Conservation (phyloP, 1,139 yeast species). For the Yamadazyma aaseri region DNA sequence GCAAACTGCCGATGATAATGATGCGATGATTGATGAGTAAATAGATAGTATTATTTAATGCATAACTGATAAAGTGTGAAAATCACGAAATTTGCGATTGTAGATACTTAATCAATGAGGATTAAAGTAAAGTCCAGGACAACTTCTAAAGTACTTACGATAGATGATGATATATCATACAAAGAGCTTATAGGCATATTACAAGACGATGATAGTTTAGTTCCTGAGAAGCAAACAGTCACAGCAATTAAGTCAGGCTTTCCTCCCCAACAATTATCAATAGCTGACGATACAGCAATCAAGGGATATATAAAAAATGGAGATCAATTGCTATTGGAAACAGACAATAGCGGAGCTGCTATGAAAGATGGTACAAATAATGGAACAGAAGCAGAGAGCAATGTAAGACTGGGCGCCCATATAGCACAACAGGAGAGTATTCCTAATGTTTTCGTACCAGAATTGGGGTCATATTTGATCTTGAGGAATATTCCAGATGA, state of each 20-base stretch:
- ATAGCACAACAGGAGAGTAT: no score
- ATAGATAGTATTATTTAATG: no score
- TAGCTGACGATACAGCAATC: slow-evolving; percentile 23
- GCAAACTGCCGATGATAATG: slow-evolving; percentile 16
- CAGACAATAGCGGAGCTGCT: background rate
- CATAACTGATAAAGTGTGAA: no score
- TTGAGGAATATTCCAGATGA: slow-evolving; percentile 73
- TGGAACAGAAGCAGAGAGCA: background rate
- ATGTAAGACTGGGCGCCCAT: slow-evolving; percentile 13
- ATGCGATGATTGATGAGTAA: slow-evolving; percentile 22
- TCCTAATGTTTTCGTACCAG: slow-evolving; percentile 26
- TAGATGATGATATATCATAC: slow-evolving; percentile 11
- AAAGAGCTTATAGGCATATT: slow-evolving; percentile 21
- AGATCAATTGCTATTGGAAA: slow-evolving; percentile 51
- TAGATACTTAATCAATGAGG: slow-evolving; percentile 15
- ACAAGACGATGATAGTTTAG: slow-evolving; percentile 13
- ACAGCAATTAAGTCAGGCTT: slow-evolving; percentile 50
- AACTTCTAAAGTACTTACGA: slow-evolving; percentile 12
- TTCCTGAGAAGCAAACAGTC: slow-evolving; percentile 15
- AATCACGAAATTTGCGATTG: slow-evolving; percentile 1
- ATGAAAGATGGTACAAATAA: slow-evolving; percentile 1
- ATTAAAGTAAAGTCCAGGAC: slow-evolving; percentile 15
- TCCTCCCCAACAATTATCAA: slow-evolving; percentile 53
- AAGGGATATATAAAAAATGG: slow-evolving; percentile 52
- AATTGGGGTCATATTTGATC: slow-evolving; percentile 29